Conservation (phyloP, 306 rosid genomes). For the Dalbergia cochinchinensis region DNA sequence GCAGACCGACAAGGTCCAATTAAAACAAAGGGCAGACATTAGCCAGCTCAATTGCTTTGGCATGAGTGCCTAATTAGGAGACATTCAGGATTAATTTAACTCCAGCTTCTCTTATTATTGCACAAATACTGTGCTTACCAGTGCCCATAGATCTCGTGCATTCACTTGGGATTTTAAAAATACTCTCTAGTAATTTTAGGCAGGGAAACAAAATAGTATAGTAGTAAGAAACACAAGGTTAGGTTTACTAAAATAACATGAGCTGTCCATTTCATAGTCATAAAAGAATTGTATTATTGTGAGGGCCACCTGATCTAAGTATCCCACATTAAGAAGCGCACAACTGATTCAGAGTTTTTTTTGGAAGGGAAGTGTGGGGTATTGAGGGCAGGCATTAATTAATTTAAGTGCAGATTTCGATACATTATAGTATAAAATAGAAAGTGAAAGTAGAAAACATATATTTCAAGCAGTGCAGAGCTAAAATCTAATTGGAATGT, state of each 20-base stretch:
- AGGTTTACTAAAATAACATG: slow-evolving; percentile 44
- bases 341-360: slow-evolving; percentile 10
- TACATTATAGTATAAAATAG: neutral
- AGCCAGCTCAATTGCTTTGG: slow-evolving; percentile 94
- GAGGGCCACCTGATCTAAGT: slow-evolving; percentile 43
- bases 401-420: slow-evolving; percentile 34
- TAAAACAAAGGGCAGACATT: slow-evolving; percentile 75
- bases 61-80: slow-evolving; percentile 67
- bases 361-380: neutral
- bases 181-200: slow-evolving; percentile 43
- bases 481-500: slow-evolving; percentile 53
- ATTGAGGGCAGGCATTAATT: slow-evolving; percentile 5
- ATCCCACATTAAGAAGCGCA: slow-evolving; percentile 34
- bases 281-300: slow-evolving; percentile 35
- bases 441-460: slow-evolving; percentile 30
- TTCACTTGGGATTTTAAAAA: slow-evolving; percentile 66
- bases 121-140: slow-evolving; percentile 52
- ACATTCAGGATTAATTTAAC: slow-evolving; percentile 52
- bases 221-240: slow-evolving; percentile 44
- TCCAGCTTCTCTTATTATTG: slow-evolving; percentile 28
- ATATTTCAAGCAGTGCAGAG: slow-evolving; percentile 40
- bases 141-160: slow-evolving; percentile 52
- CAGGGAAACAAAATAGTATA: slow-evolving; percentile 35
- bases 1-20: slow-evolving; percentile 65
- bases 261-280: slow-evolving; percentile 47